Evolutionary conservation across 164 flowering plant genomes (phyloP), one percentile per base, ranked within the genome.

Genomic region (Pachysandra terminalis): DNA sequence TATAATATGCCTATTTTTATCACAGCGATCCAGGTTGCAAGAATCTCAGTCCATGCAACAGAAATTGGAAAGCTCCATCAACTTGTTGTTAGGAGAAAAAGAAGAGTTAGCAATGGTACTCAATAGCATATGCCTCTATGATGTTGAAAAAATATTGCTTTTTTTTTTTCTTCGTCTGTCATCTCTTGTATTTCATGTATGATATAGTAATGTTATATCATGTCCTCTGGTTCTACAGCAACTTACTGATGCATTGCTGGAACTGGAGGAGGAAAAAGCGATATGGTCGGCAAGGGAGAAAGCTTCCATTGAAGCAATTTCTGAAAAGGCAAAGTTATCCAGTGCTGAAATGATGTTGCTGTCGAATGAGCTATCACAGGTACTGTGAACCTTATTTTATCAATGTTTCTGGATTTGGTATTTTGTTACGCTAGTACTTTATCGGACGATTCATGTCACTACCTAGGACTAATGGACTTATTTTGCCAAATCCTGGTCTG

Each of bases 81-180:
- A 69, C 27, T 35, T 57, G 61, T 74, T 95, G 78, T 75, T 54
- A 25, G 85, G 76, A 69, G 94, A 90, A 75, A 95, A 87, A 80
- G 97, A 92, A 74, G 97, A 92, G 65, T 70, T 90, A 74, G 91
- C 94, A 41, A 81, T 84, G 97, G 99, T 95, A 82, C n/a, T 26
- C n/a, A 45, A 66, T 37, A 64, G 37, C 27, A 45, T 27, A 22
- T 56, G 22, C 64, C 27, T 14, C 28, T 63, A n/a, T 35, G 48
- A 56, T 52, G 59, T 25, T 21, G 19, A 41, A 56, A 27, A 61
- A 24, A 15, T 45, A n/a, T 45, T 45, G 9, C 27, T 12, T 6
- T 14, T 17, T 61, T 51, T 51, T n/a, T n/a, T n/a, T n/a, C n/a
- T n/a, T n/a, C n/a, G n/a, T 48, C 23, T 63, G 27, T 64, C 9